Evolutionary conservation across 306 rosid genomes (phyloP).

Genomic region (Begonia fuchsioides): DNA sequence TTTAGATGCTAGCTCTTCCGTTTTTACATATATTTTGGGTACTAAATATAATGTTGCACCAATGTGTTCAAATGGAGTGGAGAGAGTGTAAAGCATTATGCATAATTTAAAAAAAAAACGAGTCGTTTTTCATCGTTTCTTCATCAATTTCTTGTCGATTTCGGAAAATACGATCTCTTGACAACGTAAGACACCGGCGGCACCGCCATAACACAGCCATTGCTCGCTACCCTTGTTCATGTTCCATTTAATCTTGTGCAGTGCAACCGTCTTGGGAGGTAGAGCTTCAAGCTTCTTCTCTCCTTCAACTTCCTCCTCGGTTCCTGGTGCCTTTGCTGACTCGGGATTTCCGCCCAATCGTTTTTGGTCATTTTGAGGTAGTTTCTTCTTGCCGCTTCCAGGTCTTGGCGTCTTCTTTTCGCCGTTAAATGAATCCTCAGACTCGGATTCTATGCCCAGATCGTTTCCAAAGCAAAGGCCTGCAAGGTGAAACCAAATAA

Average conservation of each 20-base stretch:
- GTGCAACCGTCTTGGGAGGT: constrained; percentile 54
- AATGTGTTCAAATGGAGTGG: no score
- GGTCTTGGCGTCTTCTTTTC: constrained; percentile 19
- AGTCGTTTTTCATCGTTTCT: constrained; percentile 6
- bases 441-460: constrained; percentile 22
- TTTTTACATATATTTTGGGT: no score
- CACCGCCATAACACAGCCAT: constrained; percentile 91
- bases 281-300: constrained; percentile 25
- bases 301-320: constrained; percentile 13
- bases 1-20: no score
- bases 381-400: constrained; percentile 20
- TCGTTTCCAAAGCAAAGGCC: constrained; percentile 24
- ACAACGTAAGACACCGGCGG: constrained; percentile 70
- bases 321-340: constrained; percentile 3
- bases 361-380: constrained; percentile 9
- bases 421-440: constrained; percentile 20
- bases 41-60: no score
- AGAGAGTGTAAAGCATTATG: no score
- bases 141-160: constrained; percentile 40
- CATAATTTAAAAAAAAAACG: no score
- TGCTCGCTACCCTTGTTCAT: constrained; percentile 81
- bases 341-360: constrained; percentile 21
- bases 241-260: constrained; percentile 88
- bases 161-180: constrained; percentile 49
- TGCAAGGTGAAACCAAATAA: constrained; percentile 21